Evolutionary conservation across 2,329 filamentous ascomycete species (phyloP).

Genomic region (Incumbomyces delicatus): DNA sequence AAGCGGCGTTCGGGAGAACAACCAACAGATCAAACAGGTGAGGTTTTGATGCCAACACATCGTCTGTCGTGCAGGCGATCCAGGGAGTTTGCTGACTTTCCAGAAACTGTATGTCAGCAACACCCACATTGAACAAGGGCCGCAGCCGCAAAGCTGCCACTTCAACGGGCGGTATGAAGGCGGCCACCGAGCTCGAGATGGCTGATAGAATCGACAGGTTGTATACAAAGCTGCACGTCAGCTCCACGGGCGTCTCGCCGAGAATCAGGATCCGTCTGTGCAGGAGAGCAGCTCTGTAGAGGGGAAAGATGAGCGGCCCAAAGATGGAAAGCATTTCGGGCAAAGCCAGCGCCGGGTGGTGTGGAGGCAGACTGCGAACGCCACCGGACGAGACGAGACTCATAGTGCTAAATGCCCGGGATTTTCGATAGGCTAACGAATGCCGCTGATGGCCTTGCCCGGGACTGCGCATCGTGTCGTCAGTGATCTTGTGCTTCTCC

Average conservation of each 20-base stretch:
- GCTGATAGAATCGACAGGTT: conserved; percentile 87
- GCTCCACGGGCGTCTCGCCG: conserved; percentile 73
- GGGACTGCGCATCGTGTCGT: conserved; percentile 18
- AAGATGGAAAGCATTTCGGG: conserved; percentile 68
- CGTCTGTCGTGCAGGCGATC: conserved; percentile 94
- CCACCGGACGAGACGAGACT: conserved; percentile 30
- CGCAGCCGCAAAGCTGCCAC: conserved; percentile 56
- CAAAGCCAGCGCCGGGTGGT: conserved; percentile 81
- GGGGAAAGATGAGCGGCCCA: conserved; percentile 82
- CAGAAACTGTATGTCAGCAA: conserved; percentile 81
- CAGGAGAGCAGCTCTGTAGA: conserved; percentile 76
- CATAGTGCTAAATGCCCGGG: conserved; percentile 33
- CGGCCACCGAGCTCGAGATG: conserved; percentile 63
- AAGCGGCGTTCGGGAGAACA: conserved; percentile 58
- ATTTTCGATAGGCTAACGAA: conserved; percentile 24
- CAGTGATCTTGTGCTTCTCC: conserved; percentile 42
- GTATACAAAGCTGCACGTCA: conserved; percentile 88
- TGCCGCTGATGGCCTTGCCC: conserved; percentile 19
- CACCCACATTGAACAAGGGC: conserved; percentile 84
- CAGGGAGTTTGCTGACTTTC: conserved; percentile 51
- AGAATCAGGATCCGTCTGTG: conserved; percentile 83
- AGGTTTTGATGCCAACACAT: conserved; percentile 76
- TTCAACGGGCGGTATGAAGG: conserved; percentile 55
- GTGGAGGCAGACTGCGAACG: conserved; percentile 56
- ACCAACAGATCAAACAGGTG: conserved; percentile 84